phyloP scores from a whole-genome alignment of 768 basidiomycete species.

The Austroboletus eburneus region DNA sequence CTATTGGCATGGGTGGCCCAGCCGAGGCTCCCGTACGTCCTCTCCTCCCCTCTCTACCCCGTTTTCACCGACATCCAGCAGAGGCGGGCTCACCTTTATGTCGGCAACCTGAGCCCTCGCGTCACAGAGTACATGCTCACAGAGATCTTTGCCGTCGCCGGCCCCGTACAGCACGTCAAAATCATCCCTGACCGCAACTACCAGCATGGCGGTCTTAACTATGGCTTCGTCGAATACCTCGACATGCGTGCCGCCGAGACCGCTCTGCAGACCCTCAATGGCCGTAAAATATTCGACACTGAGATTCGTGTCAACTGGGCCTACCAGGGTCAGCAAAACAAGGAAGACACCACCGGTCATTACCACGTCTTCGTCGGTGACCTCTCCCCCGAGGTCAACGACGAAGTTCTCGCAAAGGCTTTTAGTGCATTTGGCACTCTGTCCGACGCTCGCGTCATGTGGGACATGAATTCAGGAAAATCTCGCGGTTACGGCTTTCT shows the following conservation, averaged over 20 bases:
- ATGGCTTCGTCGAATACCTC: constrained; percentile 98
- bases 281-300: constrained; percentile 99
- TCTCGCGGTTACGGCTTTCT: constrained; percentile 97
- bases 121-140: constrained; percentile 99
- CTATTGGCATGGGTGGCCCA: constrained; percentile 63
- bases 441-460: constrained; percentile 98
- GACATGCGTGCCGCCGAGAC: constrained; percentile 99
- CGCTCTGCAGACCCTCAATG: constrained; percentile 96
- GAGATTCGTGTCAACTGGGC: constrained; percentile 99
- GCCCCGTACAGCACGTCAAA: constrained; percentile 97
- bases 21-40: constrained; percentile 75
- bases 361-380: constrained; percentile 99
- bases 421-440: constrained; percentile 96
- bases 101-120: constrained; percentile 95
- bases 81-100: constrained; percentile 96
- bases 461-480: constrained; percentile 99
- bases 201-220: constrained; percentile 98
- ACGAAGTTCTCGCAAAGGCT: constrained; percentile 93
- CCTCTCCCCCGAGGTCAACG: constrained; percentile 97
- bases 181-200: constrained; percentile 99
- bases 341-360: constrained; percentile 97
- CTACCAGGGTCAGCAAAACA: constrained; percentile 96
- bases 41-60: background rate
- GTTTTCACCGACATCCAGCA: constrained; percentile 28
- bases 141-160: constrained; percentile 95